phyloP scores from a whole-genome alignment of 1,284 basidiomycete species.

The Puccinia coronata region DNA sequence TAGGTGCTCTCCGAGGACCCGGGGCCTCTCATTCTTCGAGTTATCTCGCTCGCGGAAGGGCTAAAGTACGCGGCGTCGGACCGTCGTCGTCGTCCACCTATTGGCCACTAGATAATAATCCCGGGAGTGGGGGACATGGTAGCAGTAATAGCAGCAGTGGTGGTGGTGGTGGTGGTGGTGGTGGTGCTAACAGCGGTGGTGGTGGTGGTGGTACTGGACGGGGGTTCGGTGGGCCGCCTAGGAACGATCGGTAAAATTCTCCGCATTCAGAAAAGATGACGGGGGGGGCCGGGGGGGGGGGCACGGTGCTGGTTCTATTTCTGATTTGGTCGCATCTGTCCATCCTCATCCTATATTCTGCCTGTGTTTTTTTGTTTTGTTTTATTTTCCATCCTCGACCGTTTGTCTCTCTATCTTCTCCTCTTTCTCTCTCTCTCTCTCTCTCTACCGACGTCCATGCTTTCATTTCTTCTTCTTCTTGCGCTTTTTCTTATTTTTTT shows the following conservation, averaged over 20 bases:
- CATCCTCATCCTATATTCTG: too few species aligned
- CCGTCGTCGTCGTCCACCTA: neutral
- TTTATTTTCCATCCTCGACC: too few species aligned
- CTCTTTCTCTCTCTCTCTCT: too few species aligned
- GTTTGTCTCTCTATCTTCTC: too few species aligned
- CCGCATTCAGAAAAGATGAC: too few species aligned
- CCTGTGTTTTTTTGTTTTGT: too few species aligned
- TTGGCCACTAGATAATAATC: slow-evolving; percentile 14
- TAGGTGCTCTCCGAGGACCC: slow-evolving; percentile 17
- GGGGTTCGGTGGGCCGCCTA: neutral
- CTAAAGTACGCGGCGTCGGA: slow-evolving; percentile 17
- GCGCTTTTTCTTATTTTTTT: too few species aligned
- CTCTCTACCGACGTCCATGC: too few species aligned
- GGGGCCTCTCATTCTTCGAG: neutral
- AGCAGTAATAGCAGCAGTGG: neutral
- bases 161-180: neutral
- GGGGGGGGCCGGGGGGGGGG: too few species aligned
- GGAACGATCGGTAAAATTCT: slow-evolving; percentile 21
- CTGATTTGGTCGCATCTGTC: too few species aligned
- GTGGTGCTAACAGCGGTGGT: neutral
- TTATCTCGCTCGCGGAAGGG: slow-evolving; percentile 21
- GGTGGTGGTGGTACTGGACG: neutral
- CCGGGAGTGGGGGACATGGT: neutral
- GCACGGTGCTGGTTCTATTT: too few species aligned
- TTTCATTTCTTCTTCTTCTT: too few species aligned